Percentiles rank a stretch among this genome's conserved stretches.
Conservation (phyloP, 805 yeast genomes). For the Zygoascus flipseniorum region DNA sequence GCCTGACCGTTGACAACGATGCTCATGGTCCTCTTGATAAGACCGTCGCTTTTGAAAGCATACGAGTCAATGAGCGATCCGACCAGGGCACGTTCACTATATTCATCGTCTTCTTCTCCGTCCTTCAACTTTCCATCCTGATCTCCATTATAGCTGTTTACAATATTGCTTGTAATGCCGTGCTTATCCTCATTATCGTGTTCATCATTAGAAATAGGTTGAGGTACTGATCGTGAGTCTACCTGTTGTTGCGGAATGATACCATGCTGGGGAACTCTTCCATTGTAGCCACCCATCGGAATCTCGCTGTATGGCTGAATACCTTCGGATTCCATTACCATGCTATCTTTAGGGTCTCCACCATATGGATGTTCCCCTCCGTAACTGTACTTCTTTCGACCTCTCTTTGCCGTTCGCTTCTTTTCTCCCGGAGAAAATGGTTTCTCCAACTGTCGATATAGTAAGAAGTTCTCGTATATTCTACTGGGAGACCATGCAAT, state of each 20-base stretch:
- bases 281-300: not conserved
- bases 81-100: slow-evolving; percentile 36
- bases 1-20: slow-evolving; percentile 39
- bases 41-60: slow-evolving; percentile 61
- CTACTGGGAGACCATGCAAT: slow-evolving; percentile 89
- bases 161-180: not conserved
- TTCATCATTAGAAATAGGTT: not conserved
- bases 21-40: slow-evolving; percentile 76
- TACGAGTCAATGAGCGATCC: slow-evolving; percentile 53
- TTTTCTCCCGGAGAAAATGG: slow-evolving; percentile 38
- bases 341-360: not conserved
- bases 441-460: slow-evolving; percentile 63
- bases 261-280: not conserved
- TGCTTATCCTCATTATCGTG: not conserved
- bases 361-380: not conserved
- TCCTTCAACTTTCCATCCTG: not conserved
- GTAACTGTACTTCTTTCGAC: slow-evolving; percentile 5
- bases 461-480: slow-evolving; percentile 74
- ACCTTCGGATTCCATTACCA: not conserved
- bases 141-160: slow-evolving; percentile 1
- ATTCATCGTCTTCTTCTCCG: slow-evolving; percentile 3
- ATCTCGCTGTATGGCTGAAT: not conserved
- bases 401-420: slow-evolving; percentile 23
- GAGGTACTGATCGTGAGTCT: not conserved
- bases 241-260: not conserved